phyloP scores from a whole-genome alignment of 257 asterid species.

The Ocimum tenuiflorum region DNA sequence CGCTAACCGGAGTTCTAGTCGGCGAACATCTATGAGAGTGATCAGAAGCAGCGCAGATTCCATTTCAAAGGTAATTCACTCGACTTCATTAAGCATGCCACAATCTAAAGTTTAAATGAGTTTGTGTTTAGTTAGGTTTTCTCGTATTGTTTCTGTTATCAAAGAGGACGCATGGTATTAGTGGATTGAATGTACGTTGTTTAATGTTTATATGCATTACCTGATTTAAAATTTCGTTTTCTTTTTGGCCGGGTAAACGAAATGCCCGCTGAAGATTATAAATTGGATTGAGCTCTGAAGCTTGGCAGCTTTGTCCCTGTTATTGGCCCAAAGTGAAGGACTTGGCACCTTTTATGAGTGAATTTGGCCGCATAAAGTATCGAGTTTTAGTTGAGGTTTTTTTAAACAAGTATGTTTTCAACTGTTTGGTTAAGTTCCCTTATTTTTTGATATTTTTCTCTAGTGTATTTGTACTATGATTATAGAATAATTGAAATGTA shows the following conservation, averaged over 20 bases:
- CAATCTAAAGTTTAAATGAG: neutral
- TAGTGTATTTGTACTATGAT: no score
- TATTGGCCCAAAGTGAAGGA: slow-evolving; percentile 84
- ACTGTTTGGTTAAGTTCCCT: neutral
- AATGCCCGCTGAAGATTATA: neutral
- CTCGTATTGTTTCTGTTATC: neutral
- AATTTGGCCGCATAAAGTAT: slow-evolving; percentile 69
- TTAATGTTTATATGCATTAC: no score
- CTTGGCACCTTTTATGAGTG: slow-evolving; percentile 69
- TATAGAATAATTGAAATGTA: neutral
- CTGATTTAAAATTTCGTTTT: neutral
- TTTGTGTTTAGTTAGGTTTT: no score
- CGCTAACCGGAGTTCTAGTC: slow-evolving; percentile 12
- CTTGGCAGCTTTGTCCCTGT: slow-evolving; percentile 45
- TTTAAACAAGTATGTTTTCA: neutral
- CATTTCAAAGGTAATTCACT: slow-evolving; percentile 22
- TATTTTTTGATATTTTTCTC: no score
- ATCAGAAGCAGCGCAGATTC: slow-evolving; percentile 15
- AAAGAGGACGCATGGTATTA: no score
- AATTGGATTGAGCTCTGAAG: slow-evolving; percentile 22
- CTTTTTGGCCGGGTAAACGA: slow-evolving; percentile 6
- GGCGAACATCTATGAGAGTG: slow-evolving; percentile 32
- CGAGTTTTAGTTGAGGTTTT: slow-evolving; percentile 85
- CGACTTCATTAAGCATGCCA: neutral
- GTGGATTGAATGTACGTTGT: neutral